Evolutionary conservation across 225 moss, liverwort and hornwort genomes (phyloP), one percentile per base, ranked within the genome.

Genomic region (Bryum argenteum): DNA sequence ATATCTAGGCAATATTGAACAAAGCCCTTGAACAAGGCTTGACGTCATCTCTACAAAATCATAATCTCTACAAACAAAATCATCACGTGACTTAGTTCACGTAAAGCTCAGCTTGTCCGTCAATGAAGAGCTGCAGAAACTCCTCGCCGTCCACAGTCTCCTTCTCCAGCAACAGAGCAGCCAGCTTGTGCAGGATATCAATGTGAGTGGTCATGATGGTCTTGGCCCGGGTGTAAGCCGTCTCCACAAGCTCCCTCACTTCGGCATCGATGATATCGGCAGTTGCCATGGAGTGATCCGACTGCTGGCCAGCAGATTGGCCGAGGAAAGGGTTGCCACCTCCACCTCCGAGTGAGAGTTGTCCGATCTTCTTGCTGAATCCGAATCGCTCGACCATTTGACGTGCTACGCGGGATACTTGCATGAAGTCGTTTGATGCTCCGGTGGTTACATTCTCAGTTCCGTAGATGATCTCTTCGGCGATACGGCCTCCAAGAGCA

Each of bases 351-450:
- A 75, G 61, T 0, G 75, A 75, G 0, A 75, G 20, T 48, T 75
- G 75, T 18, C 75, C 75, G 9, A 75, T 75, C 54, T 62, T 75
- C 54, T 69, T 69, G 54, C 75, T 75, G 61, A 75, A 75, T 43
- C 75, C 75, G 16, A 75, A 75, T 16, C 75, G 6, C 69, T 75
- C 75, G 68, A 75, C 75, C 75, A 75, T 75, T 69, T 75, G 75
- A 1, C 75, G 75, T 10, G 75, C 75, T 20, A 75, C 75, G 4
- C 75, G 75, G 1, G 75, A 75, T 11, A 75, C 75, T 61, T 75
- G 75, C 75, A 75, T 75, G 12, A 75, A 75, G 9, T 75, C 75
- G 44, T 75, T 75, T 9, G 75, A 75, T 0, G 75, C 75, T 28
- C 75, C 75, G 0, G 75, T 75, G 8, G 75, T 75, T 14, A 75